Base-by-base conservation (phyloP, 192 early-diverging fungal genomes). In the Coemansia sp. region DNA sequence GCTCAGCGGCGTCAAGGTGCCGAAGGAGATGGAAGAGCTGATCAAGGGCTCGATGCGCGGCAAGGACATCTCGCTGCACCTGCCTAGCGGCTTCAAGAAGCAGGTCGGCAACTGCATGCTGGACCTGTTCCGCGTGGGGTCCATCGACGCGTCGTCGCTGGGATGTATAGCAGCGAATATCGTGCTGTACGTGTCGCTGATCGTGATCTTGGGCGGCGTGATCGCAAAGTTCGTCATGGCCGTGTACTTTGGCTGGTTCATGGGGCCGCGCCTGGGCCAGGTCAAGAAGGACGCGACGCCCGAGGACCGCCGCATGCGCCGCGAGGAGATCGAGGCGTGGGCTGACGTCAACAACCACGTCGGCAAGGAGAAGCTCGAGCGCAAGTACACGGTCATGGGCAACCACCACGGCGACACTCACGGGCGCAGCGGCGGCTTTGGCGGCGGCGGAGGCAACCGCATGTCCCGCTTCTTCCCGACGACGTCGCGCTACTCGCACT, bases 111-210 rank as follows among this genome's bases (percentile, higher is more conserved):
- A 85, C 46, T 96, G 94, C 64, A 74, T 94, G 65, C 71, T 82
- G 13, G 91, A 94, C 22, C 83, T 89, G 49, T 85, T 92, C 82
- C 84, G 87, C 58, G 88, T 94, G 25, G 94, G 92, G 0, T 84
- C 83, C 1, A 72, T 97, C 51, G 93, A 97, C 67, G 78, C 87
- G 20, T 84, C 84, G 39, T 86, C 88, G 4, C 71, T 90, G 28
- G 93, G 93, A 0, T 97, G 94, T 74, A 88, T 93, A 36, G 82
- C 90, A 3, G 87, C 91, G 0, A 85, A 89, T 53, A 87, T 96
- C 45, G 81, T 91, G 7, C 75, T 93, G 18, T 94, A 89, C 56
- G 82, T 91, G 8, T 92, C 92, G 27, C 81, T 94, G 50, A 78
- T 86, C 20, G 77, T 90, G 46, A 85, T 88, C 56, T 61, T 89